Base-by-base conservation (phyloP, 345 rosid genomes). In the Anacardium occidentale region DNA sequence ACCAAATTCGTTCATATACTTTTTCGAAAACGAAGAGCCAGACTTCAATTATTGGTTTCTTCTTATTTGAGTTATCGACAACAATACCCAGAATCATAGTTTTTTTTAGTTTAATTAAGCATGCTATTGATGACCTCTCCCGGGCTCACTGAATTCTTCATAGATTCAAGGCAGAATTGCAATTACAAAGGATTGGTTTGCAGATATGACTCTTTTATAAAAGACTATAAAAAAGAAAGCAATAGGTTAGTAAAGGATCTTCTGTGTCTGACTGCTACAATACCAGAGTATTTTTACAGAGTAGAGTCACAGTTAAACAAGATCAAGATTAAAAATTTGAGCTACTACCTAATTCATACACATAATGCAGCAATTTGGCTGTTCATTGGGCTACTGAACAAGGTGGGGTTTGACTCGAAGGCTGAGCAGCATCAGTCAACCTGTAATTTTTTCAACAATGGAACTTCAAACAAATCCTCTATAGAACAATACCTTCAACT, bases 331-430 rank as follows among this genome's bases (percentile, higher is more conserved):
- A 5, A 15, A 17, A 50, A 50, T 50, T 15, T 21, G 59, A 32
- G 53, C 37, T 34, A 42, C 22, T 17, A 56, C 26, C 54, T 25
- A 20, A 42, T 10, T 21, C 44, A 8, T 32, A 13, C 26, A 45
- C 7, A 48, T 15, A 45, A 0, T 10, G 4, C 34, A 25, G 4
- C 34, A 25, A 52, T n/a, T 37, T 4, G 11, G 5, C 4, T 2
- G 61, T 68, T 70, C 65, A 76, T 21, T 57, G 72, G 32, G 71
- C 55, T 50, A 70, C 66, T 1, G 67, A 70, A 76, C 66, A 80
- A 64, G 75, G 51, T 11, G 71, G 25, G 8, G 71, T 61, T 80
- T 77, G 80, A 74, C 50, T 42, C 51, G 74, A 14, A 53, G 77
- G 62, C 21, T 54, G 11, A 11, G 53, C 25, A 66, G 62, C 24